Evolutionary conservation across 345 rosid genomes (phyloP).

Genomic region (Populus pruinosa): DNA sequence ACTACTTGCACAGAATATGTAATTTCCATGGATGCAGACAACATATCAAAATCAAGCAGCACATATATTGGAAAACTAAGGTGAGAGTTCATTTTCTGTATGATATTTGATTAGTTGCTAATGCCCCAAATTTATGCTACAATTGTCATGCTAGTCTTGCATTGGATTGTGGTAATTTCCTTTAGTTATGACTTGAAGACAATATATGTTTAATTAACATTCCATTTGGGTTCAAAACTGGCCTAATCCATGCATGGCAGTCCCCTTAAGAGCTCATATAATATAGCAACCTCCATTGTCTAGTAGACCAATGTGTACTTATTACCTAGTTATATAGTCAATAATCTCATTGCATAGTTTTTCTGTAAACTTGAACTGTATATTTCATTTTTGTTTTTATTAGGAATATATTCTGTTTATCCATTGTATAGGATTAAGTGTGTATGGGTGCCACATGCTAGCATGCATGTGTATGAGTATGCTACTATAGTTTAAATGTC

Average conservation of each 20-base stretch:
- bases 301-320: too few species aligned
- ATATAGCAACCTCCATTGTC: too few species aligned
- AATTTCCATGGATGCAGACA: conserved; percentile 9
- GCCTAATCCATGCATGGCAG: neutral
- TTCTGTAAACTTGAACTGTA: too few species aligned
- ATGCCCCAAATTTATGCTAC: neutral
- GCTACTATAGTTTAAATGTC: too few species aligned
- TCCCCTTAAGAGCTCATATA: neutral
- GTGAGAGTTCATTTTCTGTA: neutral
- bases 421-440: too few species aligned
- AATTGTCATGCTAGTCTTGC: too few species aligned
- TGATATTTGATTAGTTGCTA: neutral
- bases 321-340: too few species aligned
- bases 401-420: too few species aligned
- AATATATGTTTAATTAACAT: neutral
- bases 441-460: too few species aligned
- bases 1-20: conserved; percentile 8
- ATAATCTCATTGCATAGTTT: too few species aligned
- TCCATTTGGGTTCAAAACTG: neutral
- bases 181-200: neutral
- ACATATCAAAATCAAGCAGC: conserved; percentile 11
- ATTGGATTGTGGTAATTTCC: neutral
- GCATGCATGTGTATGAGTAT: too few species aligned
- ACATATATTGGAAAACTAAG: conserved; percentile 15
- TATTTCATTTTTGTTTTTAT: too few species aligned